Conservation (phyloP, 495 filamentous ascomycete species). For the Aspergillus haitiensis region DNA sequence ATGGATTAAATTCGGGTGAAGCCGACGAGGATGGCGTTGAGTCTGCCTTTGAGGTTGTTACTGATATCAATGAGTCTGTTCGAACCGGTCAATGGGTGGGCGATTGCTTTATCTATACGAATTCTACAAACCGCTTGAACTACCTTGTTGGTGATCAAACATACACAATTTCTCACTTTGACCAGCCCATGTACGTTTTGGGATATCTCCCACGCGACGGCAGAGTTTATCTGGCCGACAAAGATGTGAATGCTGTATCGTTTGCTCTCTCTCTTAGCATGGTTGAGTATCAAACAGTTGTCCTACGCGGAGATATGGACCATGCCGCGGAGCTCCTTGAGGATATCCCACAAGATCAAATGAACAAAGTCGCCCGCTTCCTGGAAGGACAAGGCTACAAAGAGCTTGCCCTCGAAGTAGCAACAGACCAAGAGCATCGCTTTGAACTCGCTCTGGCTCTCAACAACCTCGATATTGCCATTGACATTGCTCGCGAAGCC, state of each 20-base stretch:
- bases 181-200: conserved; percentile 90
- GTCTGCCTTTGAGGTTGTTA: conserved; percentile 92
- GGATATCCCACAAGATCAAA: conserved; percentile 82
- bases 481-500: conserved; percentile 77
- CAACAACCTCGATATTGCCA: conserved; percentile 77
- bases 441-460: conserved; percentile 90
- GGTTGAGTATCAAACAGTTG: conserved; percentile 94
- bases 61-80: conserved; percentile 90
- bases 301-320: conserved; percentile 94
- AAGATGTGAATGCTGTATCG: conserved; percentile 87
- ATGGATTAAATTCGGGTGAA: conserved; percentile 74
- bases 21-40: conserved; percentile 97
- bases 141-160: conserved; percentile 98
- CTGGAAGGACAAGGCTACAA: conserved; percentile 97
- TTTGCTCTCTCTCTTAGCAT: conserved; percentile 92
- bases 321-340: conserved; percentile 80
- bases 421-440: conserved; percentile 93
- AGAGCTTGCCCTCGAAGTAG: conserved; percentile 91
- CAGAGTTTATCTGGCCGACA: conserved; percentile 89
- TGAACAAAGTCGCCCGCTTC: conserved; percentile 97
- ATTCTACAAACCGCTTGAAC: conserved; percentile 93
- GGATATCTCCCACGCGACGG: conserved; percentile 95
- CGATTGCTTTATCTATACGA: conserved; percentile 98
- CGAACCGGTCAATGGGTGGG: conserved; percentile 98
- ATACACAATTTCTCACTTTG: conserved; percentile 98